Percentiles rank a stretch among this genome's conserved stretches.
These are phyloP conservation scores for Silene coronaria DNA, from an alignment of 179 eudicot genomes.

Conservation along the genomic window DNA sequence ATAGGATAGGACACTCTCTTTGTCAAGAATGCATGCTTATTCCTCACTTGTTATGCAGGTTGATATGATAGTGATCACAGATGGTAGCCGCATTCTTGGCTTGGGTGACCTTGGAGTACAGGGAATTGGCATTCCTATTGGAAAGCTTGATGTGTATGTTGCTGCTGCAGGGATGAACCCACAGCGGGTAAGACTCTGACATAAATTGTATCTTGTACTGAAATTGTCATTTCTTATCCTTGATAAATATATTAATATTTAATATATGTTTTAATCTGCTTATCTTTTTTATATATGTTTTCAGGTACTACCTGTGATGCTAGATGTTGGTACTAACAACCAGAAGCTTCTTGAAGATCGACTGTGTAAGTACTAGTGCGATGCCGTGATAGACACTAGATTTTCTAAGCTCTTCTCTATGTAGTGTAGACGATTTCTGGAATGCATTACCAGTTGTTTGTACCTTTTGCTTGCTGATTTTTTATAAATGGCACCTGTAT, in stretches of 20 bases:
- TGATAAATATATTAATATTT: background rate
- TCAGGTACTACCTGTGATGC: slow-evolving; percentile 98
- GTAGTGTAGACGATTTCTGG: slow-evolving; percentile 1
- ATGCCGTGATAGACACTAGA: background rate
- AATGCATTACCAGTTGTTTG: background rate
- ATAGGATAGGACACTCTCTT: background rate
- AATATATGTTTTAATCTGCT: background rate
- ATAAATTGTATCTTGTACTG: slow-evolving; percentile 8
- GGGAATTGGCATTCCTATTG: slow-evolving; percentile 96
- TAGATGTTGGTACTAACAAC: slow-evolving; percentile 98
- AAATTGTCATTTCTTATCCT: background rate
- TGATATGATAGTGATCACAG: slow-evolving; percentile 98
- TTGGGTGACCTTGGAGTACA: slow-evolving; percentile 99
- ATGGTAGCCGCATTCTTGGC: slow-evolving; percentile 99
- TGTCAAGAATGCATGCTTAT: slow-evolving; percentile 19
- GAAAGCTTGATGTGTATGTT: slow-evolving; percentile 95
- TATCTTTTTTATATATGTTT: slow-evolving; percentile 2
- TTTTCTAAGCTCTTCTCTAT: background rate
- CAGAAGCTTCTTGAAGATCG: slow-evolving; percentile 77
- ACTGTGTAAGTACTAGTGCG: slow-evolving; percentile 57
- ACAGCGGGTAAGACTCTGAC: slow-evolving; percentile 51
- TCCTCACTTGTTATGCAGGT: slow-evolving; percentile 49
- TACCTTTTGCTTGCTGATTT: background rate
- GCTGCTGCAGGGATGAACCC: slow-evolving; percentile 99
- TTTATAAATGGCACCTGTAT: background rate